These are phyloP conservation scores for Cyclanthera cordifolia DNA, from an alignment of 306 rosid genomes.

Conservation along the genomic window DNA sequence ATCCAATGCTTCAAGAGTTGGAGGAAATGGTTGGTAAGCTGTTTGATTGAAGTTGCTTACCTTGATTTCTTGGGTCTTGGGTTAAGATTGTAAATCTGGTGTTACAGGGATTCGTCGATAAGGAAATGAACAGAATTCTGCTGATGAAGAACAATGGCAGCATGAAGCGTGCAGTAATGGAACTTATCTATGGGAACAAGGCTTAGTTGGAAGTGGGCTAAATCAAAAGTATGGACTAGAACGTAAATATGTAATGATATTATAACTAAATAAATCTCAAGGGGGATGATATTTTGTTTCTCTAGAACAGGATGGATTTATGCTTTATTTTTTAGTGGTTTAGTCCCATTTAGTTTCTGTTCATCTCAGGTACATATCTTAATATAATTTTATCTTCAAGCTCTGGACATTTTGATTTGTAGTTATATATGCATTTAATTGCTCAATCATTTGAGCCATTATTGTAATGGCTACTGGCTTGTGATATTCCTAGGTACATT, in stretches of 20 bases:
- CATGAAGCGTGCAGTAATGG: constrained; percentile 80
- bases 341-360: neutral
- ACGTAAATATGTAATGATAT: neutral
- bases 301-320: neutral
- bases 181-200: constrained; percentile 50
- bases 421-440: neutral
- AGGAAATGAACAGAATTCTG: constrained; percentile 55
- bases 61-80: constrained; percentile 4
- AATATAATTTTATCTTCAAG: neutral
- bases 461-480: neutral
- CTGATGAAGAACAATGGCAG: constrained; percentile 83
- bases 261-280: neutral
- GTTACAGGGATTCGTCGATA: constrained; percentile 69
- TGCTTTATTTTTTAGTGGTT: neutral
- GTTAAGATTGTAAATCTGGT: constrained; percentile 13
- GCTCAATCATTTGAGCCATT: neutral
- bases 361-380: neutral
- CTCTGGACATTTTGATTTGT: neutral
- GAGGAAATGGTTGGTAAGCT: constrained; percentile 71
- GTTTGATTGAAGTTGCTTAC: neutral
- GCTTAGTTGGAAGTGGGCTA: constrained; percentile 16
- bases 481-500: neutral
- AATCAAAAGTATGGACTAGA: neutral
- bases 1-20: constrained; percentile 73
- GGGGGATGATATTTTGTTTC: neutral